These are phyloP conservation scores for Coelastrella sp. DNA, from an alignment of 139 green algal species.

Conservation along the genomic window DNA sequence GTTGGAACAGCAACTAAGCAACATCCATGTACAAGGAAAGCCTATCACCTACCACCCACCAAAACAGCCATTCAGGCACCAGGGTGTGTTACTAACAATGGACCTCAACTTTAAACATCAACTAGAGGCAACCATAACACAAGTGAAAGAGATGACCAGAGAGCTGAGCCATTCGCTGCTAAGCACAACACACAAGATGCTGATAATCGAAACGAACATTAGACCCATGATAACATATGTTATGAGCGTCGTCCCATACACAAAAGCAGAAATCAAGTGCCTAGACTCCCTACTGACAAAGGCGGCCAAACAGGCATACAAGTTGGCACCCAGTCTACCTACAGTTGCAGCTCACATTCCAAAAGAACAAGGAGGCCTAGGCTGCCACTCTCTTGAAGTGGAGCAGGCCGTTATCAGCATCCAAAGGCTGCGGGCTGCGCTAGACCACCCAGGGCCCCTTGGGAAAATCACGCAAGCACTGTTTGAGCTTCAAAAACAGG, in stretches of 20 bases:
- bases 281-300: neutral
- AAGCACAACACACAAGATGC: neutral
- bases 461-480: no score
- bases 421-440: no score
- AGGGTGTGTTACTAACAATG: neutral
- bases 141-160: neutral
- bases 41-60: neutral
- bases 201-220: neutral
- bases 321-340: no score
- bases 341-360: no score
- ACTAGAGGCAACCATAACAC: neutral
- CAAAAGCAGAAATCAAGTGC: neutral
- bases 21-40: neutral
- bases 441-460: no score
- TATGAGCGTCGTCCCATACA: neutral
- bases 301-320: neutral
- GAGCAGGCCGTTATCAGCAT: neutral
- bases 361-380: neutral
- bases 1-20: neutral
- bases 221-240: neutral
- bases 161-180: neutral
- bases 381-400: neutral
- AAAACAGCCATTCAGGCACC: neutral
- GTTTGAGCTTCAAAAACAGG: no score
- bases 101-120: conserved; percentile 2